phyloP scores from a whole-genome alignment of 805 yeast genomes.

The Suhomyces prunicola region DNA sequence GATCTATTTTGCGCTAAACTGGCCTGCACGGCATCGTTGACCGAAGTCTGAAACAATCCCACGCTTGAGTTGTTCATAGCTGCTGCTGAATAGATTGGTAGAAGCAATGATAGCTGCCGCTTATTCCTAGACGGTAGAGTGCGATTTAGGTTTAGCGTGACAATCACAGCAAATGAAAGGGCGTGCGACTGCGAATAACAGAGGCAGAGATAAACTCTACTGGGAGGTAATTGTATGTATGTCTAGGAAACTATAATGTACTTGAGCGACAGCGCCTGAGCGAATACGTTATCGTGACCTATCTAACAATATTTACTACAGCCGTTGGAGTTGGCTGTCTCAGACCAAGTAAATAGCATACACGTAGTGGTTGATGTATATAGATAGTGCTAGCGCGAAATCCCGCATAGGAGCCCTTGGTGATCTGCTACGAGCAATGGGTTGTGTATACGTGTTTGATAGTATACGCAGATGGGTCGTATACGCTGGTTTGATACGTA shows the following conservation, averaged over 20 bases:
- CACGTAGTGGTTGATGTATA: not conserved
- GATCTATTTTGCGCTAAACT: conserved; percentile 17
- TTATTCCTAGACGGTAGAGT: not conserved
- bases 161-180: not conserved
- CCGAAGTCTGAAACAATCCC: conserved; percentile 12
- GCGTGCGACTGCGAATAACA: not conserved
- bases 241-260: not conserved
- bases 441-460: not conserved
- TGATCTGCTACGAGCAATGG: not conserved
- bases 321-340: no score
- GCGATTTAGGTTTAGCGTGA: not conserved
- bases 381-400: not conserved
- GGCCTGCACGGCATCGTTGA: conserved; percentile 21
- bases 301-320: not conserved
- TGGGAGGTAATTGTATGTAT: not conserved
- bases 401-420: not conserved
- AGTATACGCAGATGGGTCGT: not conserved
- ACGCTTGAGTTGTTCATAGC: not conserved
- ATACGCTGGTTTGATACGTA: not conserved
- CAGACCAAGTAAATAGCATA: not conserved
- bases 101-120: not conserved
- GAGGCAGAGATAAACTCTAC: not conserved
- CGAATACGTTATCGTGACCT: not conserved
- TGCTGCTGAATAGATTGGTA: not conserved
- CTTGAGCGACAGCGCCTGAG: not conserved